Evolutionary conservation across 2,329 filamentous ascomycete genomes (phyloP).

Genomic region (Clonostachys byssicola): DNA sequence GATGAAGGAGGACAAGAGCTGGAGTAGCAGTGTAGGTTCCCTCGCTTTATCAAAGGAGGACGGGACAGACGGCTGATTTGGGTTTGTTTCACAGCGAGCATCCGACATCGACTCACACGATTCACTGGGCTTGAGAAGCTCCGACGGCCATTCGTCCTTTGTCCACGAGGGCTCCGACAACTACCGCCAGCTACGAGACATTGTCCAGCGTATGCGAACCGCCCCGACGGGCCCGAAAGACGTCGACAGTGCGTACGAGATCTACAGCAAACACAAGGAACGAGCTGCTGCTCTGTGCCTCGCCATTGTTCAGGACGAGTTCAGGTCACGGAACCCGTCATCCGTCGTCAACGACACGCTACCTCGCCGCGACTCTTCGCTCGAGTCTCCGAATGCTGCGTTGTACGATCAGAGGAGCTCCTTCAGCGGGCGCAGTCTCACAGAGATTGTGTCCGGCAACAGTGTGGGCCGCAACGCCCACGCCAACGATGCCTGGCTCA

Average conservation of each 20-base stretch:
- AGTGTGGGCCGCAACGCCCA: constrained; percentile 11
- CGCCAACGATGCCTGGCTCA: constrained; percentile 25
- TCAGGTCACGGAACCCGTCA: constrained; percentile 15
- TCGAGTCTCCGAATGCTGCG: constrained; percentile 23
- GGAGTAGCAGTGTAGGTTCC: not conserved
- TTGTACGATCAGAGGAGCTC: constrained; percentile 27
- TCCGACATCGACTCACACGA: constrained; percentile 18
- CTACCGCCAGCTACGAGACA: constrained; percentile 24
- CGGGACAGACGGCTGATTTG: not conserved
- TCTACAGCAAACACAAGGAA: constrained; percentile 35
- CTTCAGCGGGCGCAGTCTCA: constrained; percentile 27
- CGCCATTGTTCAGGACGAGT: constrained; percentile 32
- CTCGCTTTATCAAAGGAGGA: not conserved
- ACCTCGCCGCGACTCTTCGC: constrained; percentile 17
- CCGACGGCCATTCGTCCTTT: constrained; percentile 15
- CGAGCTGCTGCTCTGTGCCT: constrained; percentile 33
- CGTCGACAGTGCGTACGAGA: constrained; percentile 38
- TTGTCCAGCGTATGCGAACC: constrained; percentile 27
- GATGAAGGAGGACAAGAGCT: not conserved
- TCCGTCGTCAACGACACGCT: constrained; percentile 13
- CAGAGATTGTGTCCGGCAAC: constrained; percentile 19
- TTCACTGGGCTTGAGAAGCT: constrained; percentile 13
- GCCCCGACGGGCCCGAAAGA: constrained; percentile 23
- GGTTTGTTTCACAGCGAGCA: not conserved
- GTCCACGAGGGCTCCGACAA: constrained; percentile 21